These are phyloP conservation scores for Tuber umbilicatum DNA, from an alignment of 495 filamentous ascomycete species.

Conservation along the genomic window DNA sequence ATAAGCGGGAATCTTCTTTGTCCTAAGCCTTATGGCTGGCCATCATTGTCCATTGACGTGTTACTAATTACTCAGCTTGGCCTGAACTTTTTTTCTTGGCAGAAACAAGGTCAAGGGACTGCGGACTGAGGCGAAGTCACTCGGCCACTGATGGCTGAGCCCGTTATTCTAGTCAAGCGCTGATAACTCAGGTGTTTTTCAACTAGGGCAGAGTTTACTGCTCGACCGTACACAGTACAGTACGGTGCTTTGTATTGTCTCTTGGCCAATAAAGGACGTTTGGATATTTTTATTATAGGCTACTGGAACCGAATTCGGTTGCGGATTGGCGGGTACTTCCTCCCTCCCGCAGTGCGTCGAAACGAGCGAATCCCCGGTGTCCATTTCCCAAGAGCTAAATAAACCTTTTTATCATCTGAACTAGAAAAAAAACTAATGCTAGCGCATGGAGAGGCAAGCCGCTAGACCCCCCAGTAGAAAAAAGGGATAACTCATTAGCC, in stretches of 20 bases:
- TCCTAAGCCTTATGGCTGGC: neutral
- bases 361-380: neutral
- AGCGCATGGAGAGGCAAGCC: neutral
- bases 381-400: neutral
- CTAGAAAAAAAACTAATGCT: neutral
- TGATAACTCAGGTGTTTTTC: neutral
- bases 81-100: neutral
- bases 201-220: neutral
- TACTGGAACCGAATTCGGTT: neutral
- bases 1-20: neutral
- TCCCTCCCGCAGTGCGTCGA: neutral
- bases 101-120: neutral
- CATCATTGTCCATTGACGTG: neutral
- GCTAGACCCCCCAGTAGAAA: neutral
- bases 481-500: neutral
- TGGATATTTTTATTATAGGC: neutral
- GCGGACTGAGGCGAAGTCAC: constrained; percentile 2
- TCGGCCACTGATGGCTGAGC: constrained; percentile 4
- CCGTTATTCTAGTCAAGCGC: neutral
- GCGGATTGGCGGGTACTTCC: neutral
- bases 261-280: neutral
- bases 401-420: neutral
- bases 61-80: neutral
- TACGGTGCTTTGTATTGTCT: neutral
- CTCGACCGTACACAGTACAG: neutral